Evolutionary conservation across 73 alveolate species (phyloP), one percentile per base, ranked within the genome.

Genomic region (Paramecium caudatum): DNA sequence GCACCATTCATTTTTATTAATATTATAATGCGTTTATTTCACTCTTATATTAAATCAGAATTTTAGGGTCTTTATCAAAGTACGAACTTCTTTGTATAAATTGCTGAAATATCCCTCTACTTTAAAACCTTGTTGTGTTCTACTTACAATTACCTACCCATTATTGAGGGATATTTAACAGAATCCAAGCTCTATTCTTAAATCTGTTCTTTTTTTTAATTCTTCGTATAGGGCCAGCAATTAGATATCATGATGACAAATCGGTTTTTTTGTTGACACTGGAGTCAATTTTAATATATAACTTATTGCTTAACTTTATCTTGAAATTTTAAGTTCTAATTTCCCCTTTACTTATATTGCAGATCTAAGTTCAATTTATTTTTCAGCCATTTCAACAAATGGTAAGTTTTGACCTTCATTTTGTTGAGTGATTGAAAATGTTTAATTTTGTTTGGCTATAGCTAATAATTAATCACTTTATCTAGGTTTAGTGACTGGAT

Each of bases 341-440:
- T 36, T 37, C 39, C 88, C 88, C 32, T 74, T 74, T 19, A 74
- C 88, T 74, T 74, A 41, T 45, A 74, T 37, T 12, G 65, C 65
- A 21, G 83, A 33, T 65, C 68, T 43, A 2, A 23, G 19, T 32
- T 74, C 68, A 5, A 74, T 55, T 43, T 55, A 55, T 55, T 55
- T 74, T 25, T 41, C 88, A 2, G 23, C 17, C 88, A 45, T 41
- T 74, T 74, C 68, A 7, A 74, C 88, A 45, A 74, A 74, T 36
- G 88, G 69, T 41, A 74, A 45, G 8, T 37, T 27, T 74, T 41
- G 19, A 41, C 88, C 88, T 17, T 41, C 68, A 30, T 19, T 41
- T 74, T 9, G 19, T 17, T 13, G 16, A n/a, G 19, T 41, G 5
- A 74, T 30, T 21, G 17, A 30, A 41, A 21, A 37, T 0, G 43